phyloP scores from a whole-genome alignment of 2,329 filamentous ascomycete species.

The Microsporum canis region DNA sequence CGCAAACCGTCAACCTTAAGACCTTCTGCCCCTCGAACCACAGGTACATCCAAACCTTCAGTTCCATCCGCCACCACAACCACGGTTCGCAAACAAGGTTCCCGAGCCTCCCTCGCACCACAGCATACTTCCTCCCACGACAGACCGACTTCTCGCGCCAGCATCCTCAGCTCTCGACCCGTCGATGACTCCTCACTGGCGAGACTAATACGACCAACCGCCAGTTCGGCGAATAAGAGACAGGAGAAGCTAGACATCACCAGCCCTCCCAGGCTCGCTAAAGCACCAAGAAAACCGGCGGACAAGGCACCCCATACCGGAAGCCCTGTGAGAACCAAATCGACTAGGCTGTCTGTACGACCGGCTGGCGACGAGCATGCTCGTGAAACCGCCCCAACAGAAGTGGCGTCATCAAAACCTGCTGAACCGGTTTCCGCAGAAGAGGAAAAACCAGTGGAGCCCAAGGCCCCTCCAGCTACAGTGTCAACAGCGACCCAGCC shows the following conservation, averaged over 20 bases:
- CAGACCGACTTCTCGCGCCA: slow-evolving; percentile 32
- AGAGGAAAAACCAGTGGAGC: not conserved
- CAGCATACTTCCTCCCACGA: slow-evolving; percentile 14
- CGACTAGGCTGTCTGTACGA: not conserved
- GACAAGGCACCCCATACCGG: not conserved
- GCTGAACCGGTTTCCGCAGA: not conserved
- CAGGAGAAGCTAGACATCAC: slow-evolving; percentile 37
- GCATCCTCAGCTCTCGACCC: slow-evolving; percentile 26
- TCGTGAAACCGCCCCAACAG: not conserved
- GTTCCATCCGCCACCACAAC: slow-evolving; percentile 8
- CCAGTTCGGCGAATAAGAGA: slow-evolving; percentile 39
- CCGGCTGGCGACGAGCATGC: not conserved
- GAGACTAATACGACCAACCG: slow-evolving; percentile 42
- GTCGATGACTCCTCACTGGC: slow-evolving; percentile 39
- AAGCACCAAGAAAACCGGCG: slow-evolving; percentile 4
- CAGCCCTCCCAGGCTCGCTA: slow-evolving; percentile 25
- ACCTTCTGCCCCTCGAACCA: slow-evolving; percentile 13
- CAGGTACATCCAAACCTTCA: slow-evolving; percentile 7
- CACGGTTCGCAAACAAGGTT: slow-evolving; percentile 20
- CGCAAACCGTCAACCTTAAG: slow-evolving; percentile 20
- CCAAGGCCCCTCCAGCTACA: not conserved
- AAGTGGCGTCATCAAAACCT: not conserved
- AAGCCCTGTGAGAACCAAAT: slow-evolving; percentile 6
- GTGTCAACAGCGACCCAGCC: not conserved
- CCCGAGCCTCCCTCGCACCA: slow-evolving; percentile 19